Percentiles rank a stretch among this genome's conserved stretches.
Evolutionary conservation across 139 green algal genomes (phyloP).

Genomic region (Tetradesmus lagerheimii): DNA sequence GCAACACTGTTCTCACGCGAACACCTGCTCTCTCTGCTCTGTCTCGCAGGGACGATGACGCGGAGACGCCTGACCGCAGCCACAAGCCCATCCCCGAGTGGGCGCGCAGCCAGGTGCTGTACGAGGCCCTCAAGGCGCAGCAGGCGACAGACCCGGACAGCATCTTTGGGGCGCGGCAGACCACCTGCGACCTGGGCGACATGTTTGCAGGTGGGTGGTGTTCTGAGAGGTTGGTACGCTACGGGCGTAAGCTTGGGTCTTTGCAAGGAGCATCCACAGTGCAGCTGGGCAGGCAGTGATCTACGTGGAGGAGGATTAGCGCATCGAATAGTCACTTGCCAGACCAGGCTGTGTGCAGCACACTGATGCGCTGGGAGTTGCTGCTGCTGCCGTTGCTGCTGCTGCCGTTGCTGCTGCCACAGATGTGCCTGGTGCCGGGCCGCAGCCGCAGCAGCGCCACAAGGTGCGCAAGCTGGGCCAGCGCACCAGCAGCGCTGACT

Average conservation of each 20-base stretch:
- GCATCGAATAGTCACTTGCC: too few species aligned
- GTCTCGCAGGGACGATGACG: constrained; percentile 63
- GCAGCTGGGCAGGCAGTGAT: too few species aligned
- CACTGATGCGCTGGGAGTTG: background rate
- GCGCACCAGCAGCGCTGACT: constrained; percentile 81
- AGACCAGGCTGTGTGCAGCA: too few species aligned
- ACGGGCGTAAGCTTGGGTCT: too few species aligned
- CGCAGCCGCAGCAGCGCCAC: constrained; percentile 19
- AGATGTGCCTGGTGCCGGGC: background rate
- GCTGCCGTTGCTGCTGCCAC: background rate
- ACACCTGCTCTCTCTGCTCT: too few species aligned
- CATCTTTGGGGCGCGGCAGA: constrained; percentile 74
- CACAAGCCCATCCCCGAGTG: constrained; percentile 84
- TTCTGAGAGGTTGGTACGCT: too few species aligned
- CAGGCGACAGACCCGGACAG: constrained; percentile 75
- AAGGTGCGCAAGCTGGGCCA: constrained; percentile 42
- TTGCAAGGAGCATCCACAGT: too few species aligned
- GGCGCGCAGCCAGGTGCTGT: constrained; percentile 63
- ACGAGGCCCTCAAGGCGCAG: constrained; percentile 64
- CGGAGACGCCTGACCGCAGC: constrained; percentile 39
- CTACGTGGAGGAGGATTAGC: too few species aligned
- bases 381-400: background rate
- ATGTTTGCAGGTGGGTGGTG: constrained; percentile 68
- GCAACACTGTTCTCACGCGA: too few species aligned
- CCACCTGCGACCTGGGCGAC: constrained; percentile 78